phyloP scores from a whole-genome alignment of 2,329 filamentous ascomycete genomes.

The Drechmeria coniospora region DNA sequence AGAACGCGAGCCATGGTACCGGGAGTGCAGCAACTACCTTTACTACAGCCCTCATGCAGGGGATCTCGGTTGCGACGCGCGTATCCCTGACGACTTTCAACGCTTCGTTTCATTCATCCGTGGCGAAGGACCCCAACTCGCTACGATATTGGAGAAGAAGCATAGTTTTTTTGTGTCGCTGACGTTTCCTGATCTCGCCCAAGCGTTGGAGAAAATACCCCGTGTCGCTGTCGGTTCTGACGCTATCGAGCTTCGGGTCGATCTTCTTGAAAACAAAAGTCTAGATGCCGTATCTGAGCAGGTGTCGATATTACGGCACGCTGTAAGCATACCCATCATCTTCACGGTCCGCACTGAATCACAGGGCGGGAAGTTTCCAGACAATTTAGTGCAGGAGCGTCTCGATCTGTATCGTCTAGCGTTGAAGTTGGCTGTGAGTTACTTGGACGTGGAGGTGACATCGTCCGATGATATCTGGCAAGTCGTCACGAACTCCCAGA shows the following conservation, averaged over 20 bases:
- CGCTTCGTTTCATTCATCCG: constrained; percentile 24
- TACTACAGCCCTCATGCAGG: constrained; percentile 65
- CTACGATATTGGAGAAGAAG: constrained; percentile 32
- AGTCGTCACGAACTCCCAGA: constrained; percentile 48
- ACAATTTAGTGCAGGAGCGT: constrained; percentile 55
- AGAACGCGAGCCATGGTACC: constrained; percentile 76
- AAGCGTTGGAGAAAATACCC: constrained; percentile 49
- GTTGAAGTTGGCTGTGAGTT: constrained; percentile 74
- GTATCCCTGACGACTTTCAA: constrained; percentile 19
- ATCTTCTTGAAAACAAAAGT: constrained; percentile 64
- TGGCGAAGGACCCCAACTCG: constrained; percentile 30
- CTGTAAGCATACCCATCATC: constrained; percentile 64
- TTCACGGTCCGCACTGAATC: constrained; percentile 78
- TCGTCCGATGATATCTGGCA: constrained; percentile 64
- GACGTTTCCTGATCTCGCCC: constrained; percentile 60
- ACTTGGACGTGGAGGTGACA: constrained; percentile 83
- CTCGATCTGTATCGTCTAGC: constrained; percentile 63
- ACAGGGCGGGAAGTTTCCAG: constrained; percentile 81
- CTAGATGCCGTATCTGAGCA: constrained; percentile 70
- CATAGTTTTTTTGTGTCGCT: constrained; percentile 88
- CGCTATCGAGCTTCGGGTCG: constrained; percentile 86
- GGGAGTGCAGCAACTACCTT: constrained; percentile 84
- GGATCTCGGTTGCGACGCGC: constrained; percentile 8
- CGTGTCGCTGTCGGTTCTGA: constrained; percentile 71
- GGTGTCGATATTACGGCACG: constrained; percentile 60